Base-by-base conservation (phyloP, 2,329 filamentous ascomycete genomes). In the Verticillium nubilum region DNA sequence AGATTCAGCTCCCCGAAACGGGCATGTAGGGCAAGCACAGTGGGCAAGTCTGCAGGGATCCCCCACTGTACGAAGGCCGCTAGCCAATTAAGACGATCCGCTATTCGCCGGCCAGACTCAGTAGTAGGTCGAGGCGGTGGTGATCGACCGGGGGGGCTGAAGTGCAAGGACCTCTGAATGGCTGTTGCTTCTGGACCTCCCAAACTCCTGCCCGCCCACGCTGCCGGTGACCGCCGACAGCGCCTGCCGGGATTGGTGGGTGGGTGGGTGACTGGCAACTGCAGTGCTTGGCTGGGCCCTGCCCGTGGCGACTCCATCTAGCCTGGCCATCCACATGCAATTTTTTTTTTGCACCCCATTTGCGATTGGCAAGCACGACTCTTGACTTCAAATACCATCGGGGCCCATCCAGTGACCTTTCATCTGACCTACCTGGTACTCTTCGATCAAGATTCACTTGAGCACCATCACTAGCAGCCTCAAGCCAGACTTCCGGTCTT, bases 261-360 rank as follows among this genome's bases (percentile, higher is more conserved):
- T 31, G 42, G 42, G 25, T 50, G 10, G 42, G 42, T 13, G 42
- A 50, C 29, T 31, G 13, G 29, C 29, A 31, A 50, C 42, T 25
- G n/a, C 19, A 25, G 19, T 50, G 42, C 42, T 31, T 50, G 19
- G 42, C 42, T 12, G 42, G 42, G 42, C 42, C 42, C n/a, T 23
- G 19, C 33, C 29, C 33, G 54, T 56, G 54, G 54, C 54, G 25
- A 56, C 54, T 42, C 52, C 42, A 50, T 50, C 42, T 50, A 19
- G 17, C 42, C n/a, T 17, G 4, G 12, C 54, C 54, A 42, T 56
- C 54, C 54, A 56, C 54, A 27, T 56, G 54, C 54, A 56, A 50
- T 54, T 56, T 56, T 56, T 56, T 56, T 56, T 25, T 13, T 10
- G 29, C 42, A 50, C 42, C 42, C 42, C 42, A 50, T 50, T 19